Evolutionary conservation across 306 rosid genomes (phyloP).

Genomic region (Cucumis sativus): DNA sequence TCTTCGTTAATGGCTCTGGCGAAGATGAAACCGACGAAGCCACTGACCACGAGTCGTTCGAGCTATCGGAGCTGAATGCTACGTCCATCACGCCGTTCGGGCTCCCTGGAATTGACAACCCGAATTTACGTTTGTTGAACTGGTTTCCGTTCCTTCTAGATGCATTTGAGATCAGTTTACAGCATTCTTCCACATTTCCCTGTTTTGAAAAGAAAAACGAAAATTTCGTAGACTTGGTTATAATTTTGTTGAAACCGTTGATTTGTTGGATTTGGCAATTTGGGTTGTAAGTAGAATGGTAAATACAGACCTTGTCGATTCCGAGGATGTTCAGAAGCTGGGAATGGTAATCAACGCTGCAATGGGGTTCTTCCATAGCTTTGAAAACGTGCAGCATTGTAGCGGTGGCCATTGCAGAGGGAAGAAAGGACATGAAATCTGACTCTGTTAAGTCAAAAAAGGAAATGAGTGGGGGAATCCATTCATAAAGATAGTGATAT

Average conservation of each 20-base stretch:
- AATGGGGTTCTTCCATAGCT: constrained; percentile 49
- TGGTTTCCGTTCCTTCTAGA: constrained; percentile 9
- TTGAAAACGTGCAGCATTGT: constrained; percentile 64
- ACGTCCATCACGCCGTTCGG: constrained; percentile 77
- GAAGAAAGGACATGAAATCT: constrained; percentile 46
- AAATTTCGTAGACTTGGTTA: background rate
- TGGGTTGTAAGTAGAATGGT: background rate
- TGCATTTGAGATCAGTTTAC: constrained; percentile 30
- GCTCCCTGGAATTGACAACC: constrained; percentile 46
- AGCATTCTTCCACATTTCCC: constrained; percentile 66
- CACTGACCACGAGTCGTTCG: constrained; percentile 67
- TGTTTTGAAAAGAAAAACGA: constrained; percentile 7
- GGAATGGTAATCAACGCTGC: constrained; percentile 33
- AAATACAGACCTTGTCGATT: constrained; percentile 43
- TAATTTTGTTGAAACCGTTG: background rate
- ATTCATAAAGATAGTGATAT: background rate
- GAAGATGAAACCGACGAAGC: constrained; percentile 57
- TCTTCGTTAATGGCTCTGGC: constrained; percentile 66
- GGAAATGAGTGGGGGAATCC: background rate
- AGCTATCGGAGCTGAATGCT: constrained; percentile 64
- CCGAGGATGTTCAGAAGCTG: constrained; percentile 53
- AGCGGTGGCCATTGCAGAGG: constrained; percentile 71
- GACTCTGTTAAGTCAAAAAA: constrained; percentile 31
- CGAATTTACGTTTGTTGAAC: constrained; percentile 53
- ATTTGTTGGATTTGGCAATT: background rate